phyloP scores from a whole-genome alignment of 495 filamentous ascomycete genomes.

The Chaetomidium leptoderma region DNA sequence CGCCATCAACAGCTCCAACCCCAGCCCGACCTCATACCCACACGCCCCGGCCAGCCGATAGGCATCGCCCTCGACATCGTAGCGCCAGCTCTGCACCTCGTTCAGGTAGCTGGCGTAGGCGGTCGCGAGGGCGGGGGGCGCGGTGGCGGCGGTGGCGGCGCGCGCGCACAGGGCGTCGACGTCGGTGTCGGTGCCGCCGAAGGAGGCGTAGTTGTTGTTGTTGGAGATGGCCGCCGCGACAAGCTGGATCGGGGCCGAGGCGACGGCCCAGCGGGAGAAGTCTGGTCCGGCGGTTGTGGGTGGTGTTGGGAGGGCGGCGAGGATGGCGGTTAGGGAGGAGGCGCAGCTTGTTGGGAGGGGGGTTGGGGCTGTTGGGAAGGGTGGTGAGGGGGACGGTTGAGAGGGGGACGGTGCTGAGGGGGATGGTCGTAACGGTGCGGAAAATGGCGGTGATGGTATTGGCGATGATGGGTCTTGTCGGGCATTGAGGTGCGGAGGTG shows the following conservation, averaged over 20 bases:
- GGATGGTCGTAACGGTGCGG: not conserved
- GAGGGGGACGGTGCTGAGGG: not conserved
- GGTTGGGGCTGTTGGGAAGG: not conserved
- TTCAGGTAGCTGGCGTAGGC: slow-evolving; percentile 11
- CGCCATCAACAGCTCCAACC: slow-evolving; percentile 14
- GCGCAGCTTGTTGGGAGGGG: slow-evolving; percentile 3
- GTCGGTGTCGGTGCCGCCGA: not conserved
- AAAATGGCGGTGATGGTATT: not conserved
- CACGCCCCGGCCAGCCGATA: slow-evolving; percentile 4
- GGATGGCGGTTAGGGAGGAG: slow-evolving; percentile 8
- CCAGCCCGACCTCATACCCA: slow-evolving; percentile 6
- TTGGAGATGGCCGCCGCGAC: not conserved
- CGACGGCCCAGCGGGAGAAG: slow-evolving; percentile 5
- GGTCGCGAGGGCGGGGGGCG: not conserved
- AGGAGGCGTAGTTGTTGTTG: not conserved
- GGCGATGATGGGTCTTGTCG: not conserved
- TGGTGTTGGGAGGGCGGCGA: slow-evolving; percentile 2
- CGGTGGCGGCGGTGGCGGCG: not conserved
- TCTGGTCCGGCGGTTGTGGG: not conserved
- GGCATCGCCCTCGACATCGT: slow-evolving; percentile 11
- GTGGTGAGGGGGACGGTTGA: not conserved
- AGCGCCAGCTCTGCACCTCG: slow-evolving; percentile 13
- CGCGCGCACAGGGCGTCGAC: slow-evolving; percentile 3
- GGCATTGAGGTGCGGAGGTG: not conserved
- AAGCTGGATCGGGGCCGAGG: slow-evolving; percentile 9